Evolutionary conservation across 179 eudicot species (phyloP), one percentile per base, ranked within the genome.

Genomic region (Beta macrorhiza): DNA sequence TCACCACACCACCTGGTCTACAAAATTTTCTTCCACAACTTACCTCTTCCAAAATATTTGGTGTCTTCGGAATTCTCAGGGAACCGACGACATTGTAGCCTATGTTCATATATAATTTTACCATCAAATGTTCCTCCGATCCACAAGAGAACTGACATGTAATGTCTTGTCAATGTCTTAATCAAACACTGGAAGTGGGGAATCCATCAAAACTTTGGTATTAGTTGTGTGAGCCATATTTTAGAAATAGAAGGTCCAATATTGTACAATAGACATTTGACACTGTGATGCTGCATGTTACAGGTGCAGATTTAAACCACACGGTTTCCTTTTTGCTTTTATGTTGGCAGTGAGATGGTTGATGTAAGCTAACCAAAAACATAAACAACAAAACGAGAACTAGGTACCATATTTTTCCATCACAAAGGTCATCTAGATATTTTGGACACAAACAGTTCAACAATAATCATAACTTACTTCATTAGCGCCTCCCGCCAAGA

Each of bases 401-500:
- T 12, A 67, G 49, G 49, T 15, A 67, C 8, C 14, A 37, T 47
- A 64, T 64, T 4, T 67, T 67, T 32, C 9, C 11, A 11, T 56
- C 13, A 52, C 56, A 65, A 9, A 3, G 12, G 0, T 37, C 47
- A 45, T 17, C 42, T 37, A 37, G 42, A 37, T 37, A 37, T 6
- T 15, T 75, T 11, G 19, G 15, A 77, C 57, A 59, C 67, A 69
- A 12, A 67, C 32, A 73, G 59, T 47, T 58, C 72, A 84, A 25
- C 47, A 44, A 79, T n/a, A 49, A 75, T 37, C 25, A 75, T 72
- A 75, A 67, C 97, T 90, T 91, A 93, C 98, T 87, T 83, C 58
- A 95, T 76, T n/a, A 95, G 86, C 75, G 91, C 89, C 67, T 92
- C 91, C 70, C 87, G 86, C 99, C 99, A 95, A 81, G 99, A 86